Evolutionary conservation across 2,329 filamentous ascomycete genomes (phyloP), one percentile per base, ranked within the genome.

Genomic region (Fusarium sp.): DNA sequence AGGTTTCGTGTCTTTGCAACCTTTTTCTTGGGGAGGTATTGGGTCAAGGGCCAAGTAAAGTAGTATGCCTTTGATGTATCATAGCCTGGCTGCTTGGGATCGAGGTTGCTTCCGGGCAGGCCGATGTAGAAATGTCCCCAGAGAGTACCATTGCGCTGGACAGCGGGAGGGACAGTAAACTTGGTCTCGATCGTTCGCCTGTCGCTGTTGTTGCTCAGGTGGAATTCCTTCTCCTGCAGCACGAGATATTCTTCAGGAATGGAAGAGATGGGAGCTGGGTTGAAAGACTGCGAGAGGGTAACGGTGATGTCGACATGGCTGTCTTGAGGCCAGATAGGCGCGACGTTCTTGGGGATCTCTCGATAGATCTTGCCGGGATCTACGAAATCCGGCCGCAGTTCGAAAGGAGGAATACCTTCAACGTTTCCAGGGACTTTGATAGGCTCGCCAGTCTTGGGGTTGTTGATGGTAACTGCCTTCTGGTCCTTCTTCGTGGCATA

Each of bases 111-210:
- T 56, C 94, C 95, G 12, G 90, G 83, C 70, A 97, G 88, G 13
- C 90, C 93, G 65, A 98, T 84, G 75, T 94, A 97, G 81, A 98
- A 97, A 80, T 99, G 96, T 4, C 93, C 95, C 90, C 93, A 98
- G 12, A 99, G 87, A 2, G 95, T 98, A 34, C 93, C 94, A 78
- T 98, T 98, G 72, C 94, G 87, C 84, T 98, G 94, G 1, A 97
- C 94, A 44, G 88, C 85, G 67, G 85, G 84, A 5, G 96, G 95
- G 6, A 98, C 90, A 5, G 85, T 82, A 77, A 99, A 94, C 40
- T 85, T 90, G 9, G 92, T 92, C 72, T 95, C 90, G 62, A 94
- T 86, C 58, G 91, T 86, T 61, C 96, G 89, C 76, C 87, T 91
- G 75, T 98, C 94, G 62, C 89, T 91, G 77, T 86, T 94, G 80